Evolutionary conservation across 2,329 filamentous ascomycete species (phyloP).

Genomic region (Orbilia blumenaviensis): DNA sequence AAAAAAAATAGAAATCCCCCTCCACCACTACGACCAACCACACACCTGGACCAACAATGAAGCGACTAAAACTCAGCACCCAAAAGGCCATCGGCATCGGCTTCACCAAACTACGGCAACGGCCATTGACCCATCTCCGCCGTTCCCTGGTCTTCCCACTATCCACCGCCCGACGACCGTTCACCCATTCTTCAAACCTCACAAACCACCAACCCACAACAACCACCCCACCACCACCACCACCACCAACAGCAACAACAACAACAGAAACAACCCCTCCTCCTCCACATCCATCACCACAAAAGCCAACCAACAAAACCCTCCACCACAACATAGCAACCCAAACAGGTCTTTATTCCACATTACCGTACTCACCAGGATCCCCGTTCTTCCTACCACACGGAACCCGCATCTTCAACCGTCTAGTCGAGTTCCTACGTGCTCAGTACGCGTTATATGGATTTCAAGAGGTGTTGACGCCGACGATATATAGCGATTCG

Average conservation of each 20-base stretch:
- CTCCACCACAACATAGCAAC: conserved; percentile 36
- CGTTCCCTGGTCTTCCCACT: not conserved
- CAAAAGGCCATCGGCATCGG: no score
- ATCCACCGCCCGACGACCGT: not conserved
- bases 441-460: conserved; percentile 85
- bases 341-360: conserved; percentile 73
- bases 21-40: not conserved
- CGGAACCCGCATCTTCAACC: conserved; percentile 83
- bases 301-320: conserved; percentile 23
- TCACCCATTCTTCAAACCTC: not conserved
- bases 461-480: conserved; percentile 87
- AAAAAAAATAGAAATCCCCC: not conserved
- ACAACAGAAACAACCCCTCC: no score
- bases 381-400: conserved; percentile 86
- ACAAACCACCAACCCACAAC: not conserved
- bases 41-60: conserved; percentile 26
- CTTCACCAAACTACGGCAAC: conserved; percentile 6
- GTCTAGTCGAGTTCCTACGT: conserved; percentile 80
- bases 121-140: not conserved
- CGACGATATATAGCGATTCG: conserved; percentile 88
- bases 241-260: not conserved
- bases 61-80: conserved; percentile 35
- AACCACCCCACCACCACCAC: not conserved
- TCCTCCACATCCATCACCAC: not conserved
- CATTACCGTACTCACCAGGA: conserved; percentile 78